Conservation (phyloP, 176 grass and related monocot species). For the Leersia perrieri region DNA sequence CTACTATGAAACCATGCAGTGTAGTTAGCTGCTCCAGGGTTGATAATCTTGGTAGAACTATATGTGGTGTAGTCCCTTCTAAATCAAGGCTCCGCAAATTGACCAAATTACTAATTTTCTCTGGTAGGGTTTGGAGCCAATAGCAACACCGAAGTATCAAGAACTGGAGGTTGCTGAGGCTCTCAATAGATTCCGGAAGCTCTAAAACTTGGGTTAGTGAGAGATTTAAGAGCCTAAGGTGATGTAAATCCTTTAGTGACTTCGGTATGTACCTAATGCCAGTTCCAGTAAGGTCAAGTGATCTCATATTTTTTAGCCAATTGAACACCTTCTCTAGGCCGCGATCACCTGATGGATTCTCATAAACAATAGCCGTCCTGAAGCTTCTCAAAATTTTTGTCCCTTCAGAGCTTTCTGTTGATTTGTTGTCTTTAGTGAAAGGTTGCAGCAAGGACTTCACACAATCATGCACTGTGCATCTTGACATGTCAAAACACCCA, state of each 20-base stretch:
- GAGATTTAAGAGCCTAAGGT: conserved; percentile 47
- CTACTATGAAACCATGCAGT: conserved; percentile 33
- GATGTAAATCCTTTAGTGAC: conserved; percentile 21
- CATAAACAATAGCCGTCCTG: conserved; percentile 28
- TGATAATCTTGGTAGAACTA: conserved; percentile 15
- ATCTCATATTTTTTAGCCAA: conserved; percentile 7
- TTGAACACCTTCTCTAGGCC: neutral
- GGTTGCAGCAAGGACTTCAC: conserved; percentile 27
- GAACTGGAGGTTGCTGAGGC: conserved; percentile 41
- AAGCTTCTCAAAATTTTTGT: neutral
- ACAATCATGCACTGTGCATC: conserved; percentile 27
- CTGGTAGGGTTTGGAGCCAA: conserved; percentile 17
- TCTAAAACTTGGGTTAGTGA: conserved; percentile 30
- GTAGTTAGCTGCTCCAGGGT: conserved; percentile 25
- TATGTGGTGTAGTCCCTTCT: neutral
- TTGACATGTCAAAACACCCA: neutral
- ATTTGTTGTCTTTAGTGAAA: neutral
- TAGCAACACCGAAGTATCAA: conserved; percentile 26
- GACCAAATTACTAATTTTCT: conserved; percentile 20
- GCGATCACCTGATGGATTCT: conserved; percentile 16
- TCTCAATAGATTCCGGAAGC: conserved; percentile 35
- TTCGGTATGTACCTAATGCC: conserved; percentile 30
- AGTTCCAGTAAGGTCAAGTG: conserved; percentile 30
- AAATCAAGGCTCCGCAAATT: conserved; percentile 40
- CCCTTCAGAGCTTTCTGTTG: neutral